Evolutionary conservation across 176 grass and related monocot species (phyloP), one percentile per base, ranked within the genome.

Genomic region (Oryza coarctata): DNA sequence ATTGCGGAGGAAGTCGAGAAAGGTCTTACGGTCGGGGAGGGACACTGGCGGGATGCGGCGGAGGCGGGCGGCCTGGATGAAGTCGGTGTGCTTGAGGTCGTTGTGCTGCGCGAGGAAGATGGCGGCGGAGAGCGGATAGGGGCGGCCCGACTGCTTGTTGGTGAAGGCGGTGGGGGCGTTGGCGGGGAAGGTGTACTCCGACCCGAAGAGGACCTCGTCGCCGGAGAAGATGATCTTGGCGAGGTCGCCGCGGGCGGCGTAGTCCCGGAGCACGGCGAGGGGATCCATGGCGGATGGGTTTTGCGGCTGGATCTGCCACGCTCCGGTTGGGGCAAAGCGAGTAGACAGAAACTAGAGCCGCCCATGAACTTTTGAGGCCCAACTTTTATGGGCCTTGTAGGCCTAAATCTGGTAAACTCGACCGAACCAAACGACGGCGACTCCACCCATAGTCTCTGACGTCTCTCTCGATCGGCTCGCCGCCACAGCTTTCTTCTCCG

Each of bases 81-180:
- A 94, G 58, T 98, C 95, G 22, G 92, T 98, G 88, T 98, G 92
- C 80, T 94, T 93, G 75, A 98, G 80, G 75, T 91, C 77, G 81
- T 91, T 87, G 75, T 98, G 90, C 69, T 89, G 92, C 38, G 89
- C 86, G 75, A 98, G 94, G 92, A 98, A 95, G 86, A 95, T 78
- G 34, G 94, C 92, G 71, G 92, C 74, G 75, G 89, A 91, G 57
- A 94, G 95, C 1, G 90, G 57, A 82, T 95, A 98, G 86, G 89
- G 82, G 27, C 90, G 88, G 76, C 88, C 90, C 2, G 82, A 86
- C 87, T 84, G 90, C 92, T 98, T 98, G 75, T 90, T 94, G 28
- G 90, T 58, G 84, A 92, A 98, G 55, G 84, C 90, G 40, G 95
- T 98, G n/a, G 84, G 64, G 36, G 77, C 52, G 71, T 70, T 52